Evolutionary conservation across 257 asterid species (phyloP).

Genomic region (Gentiana dahurica): DNA sequence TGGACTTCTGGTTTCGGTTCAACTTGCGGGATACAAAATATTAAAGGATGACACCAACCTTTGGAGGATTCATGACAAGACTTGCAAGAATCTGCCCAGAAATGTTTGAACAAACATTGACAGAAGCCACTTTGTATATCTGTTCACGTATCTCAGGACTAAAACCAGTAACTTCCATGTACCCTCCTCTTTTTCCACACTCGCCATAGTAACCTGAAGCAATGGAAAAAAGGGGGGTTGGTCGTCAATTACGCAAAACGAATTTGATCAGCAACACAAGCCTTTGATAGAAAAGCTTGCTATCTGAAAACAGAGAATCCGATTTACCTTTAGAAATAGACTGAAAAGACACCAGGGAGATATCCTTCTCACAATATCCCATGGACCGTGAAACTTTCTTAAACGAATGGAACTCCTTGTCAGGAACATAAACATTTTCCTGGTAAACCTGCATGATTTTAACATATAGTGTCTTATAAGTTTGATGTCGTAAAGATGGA

Average conservation of each 20-base stretch:
- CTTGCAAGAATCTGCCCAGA: slow-evolving; percentile 98
- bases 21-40: slow-evolving; percentile 1
- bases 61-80: slow-evolving; percentile 91
- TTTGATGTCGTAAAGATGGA: too few species aligned
- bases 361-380: slow-evolving; percentile 81
- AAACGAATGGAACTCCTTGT: slow-evolving; percentile 87
- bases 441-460: slow-evolving; percentile 71
- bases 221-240: background rate
- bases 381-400: slow-evolving; percentile 72
- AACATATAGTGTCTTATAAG: background rate
- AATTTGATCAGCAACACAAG: too few species aligned
- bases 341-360: slow-evolving; percentile 79
- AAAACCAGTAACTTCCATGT: slow-evolving; percentile 95
- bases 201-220: slow-evolving; percentile 81
- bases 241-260: too few species aligned
- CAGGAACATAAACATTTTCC: slow-evolving; percentile 87
- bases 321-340: slow-evolving; percentile 82
- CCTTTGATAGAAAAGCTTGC: background rate
- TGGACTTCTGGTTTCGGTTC: background rate
- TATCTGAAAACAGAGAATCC: background rate
- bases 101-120: slow-evolving; percentile 91
- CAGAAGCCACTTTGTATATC: slow-evolving; percentile 90
- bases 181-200: slow-evolving; percentile 97
- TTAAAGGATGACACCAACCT: slow-evolving; percentile 29
- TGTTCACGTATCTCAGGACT: slow-evolving; percentile 80